Evolutionary conservation across 176 grass and related monocot species (phyloP), one percentile per base, ranked within the genome.

Genomic region (Zoysia japonica): DNA sequence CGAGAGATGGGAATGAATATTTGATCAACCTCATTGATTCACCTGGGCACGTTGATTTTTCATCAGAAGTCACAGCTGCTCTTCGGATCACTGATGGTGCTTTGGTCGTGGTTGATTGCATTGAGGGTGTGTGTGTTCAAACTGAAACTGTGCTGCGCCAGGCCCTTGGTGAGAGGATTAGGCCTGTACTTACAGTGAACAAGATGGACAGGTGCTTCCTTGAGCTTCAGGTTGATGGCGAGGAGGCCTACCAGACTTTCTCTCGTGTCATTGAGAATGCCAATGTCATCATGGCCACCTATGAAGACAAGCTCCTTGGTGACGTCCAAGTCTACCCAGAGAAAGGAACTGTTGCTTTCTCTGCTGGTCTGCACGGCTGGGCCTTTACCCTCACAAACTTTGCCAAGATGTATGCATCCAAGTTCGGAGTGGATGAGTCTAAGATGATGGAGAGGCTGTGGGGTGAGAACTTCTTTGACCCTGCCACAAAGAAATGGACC

Each of bases 391-490:
- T 96, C 3, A 80, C 93, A 6, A 92, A 72, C 76, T 96, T 96
- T 76, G 90, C 93, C 0, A 92, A 92, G 75, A 92, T 96, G 93
- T 96, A 92, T 78, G 93, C 93, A 6, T 82, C 93, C 5, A 96
- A 96, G 62, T 96, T 96, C 63, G 93, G 90, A 36, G 93, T 96
- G 70, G 93, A 90, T 78, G 93, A 92, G 70, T 8, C 47, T 2
- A 96, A 96, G 71, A 96, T 92, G 90, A 96, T 92, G 93, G 93
- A 92, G 90, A 91, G 90, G 75, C 90, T 96, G 0, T 96, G 93
- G 87, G 93, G 89, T 85, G 93, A 96, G 93, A 96, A 96, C 62
- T 92, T 66, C 85, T 96, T 96, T 52, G 93, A 96, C 75, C 93
- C 93, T 16, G 39, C 74, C 43, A 96, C 93, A 47, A 96, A 88